phyloP scores from a whole-genome alignment of 1,284 basidiomycete genomes.

The Agroathelia rolfsii region DNA sequence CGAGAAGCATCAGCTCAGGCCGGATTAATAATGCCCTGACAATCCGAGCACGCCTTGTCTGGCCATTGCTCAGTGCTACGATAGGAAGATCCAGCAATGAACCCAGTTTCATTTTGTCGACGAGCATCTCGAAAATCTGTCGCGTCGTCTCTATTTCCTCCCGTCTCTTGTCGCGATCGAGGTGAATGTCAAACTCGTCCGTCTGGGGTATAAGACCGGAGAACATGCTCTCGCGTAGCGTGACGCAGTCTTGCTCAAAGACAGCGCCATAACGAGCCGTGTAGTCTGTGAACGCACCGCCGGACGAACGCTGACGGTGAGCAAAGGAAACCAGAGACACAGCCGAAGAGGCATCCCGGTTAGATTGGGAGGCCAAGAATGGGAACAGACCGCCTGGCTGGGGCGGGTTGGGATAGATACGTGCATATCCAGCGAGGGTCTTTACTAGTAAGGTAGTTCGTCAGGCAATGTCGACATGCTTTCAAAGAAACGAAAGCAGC shows the following conservation, averaged over 20 bases:
- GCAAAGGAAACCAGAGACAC: constrained; percentile 70
- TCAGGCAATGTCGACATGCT: constrained; percentile 12
- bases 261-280: constrained; percentile 84
- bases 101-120: constrained; percentile 43
- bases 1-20: constrained; percentile 69
- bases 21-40: constrained; percentile 64
- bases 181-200: constrained; percentile 12
- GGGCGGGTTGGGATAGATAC: constrained; percentile 50
- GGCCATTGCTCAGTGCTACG: constrained; percentile 84
- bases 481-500: constrained; percentile 8
- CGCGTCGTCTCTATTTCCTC: constrained; percentile 21
- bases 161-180: constrained; percentile 16
- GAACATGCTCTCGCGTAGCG: constrained; percentile 63
- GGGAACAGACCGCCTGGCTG: constrained; percentile 66
- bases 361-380: constrained; percentile 36
- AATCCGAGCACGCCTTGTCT: constrained; percentile 83
- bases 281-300: constrained; percentile 83
- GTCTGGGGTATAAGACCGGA: constrained; percentile 30
- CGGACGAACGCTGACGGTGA: constrained; percentile 43
- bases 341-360: constrained; percentile 35
- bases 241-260: constrained; percentile 71
- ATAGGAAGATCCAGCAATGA: constrained; percentile 71
- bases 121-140: constrained; percentile 39
- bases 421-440: constrained; percentile 61
- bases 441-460: constrained; percentile 19